Base-by-base conservation (phyloP, 345 rosid species). In the Diplotaxis tenuifolia region DNA sequence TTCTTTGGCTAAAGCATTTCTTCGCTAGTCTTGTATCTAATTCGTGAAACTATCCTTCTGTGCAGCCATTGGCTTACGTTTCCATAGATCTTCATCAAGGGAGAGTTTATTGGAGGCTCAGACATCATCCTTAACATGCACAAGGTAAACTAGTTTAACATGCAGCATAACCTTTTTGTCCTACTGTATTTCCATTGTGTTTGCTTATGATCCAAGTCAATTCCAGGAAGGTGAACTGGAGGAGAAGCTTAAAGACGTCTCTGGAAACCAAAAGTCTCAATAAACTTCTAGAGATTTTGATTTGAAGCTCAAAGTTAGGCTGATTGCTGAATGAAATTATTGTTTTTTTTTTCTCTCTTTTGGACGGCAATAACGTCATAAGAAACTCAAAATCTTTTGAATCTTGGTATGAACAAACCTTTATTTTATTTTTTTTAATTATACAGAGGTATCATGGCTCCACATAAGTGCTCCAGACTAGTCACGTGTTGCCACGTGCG, bases 11-110 rank as follows among this genome's bases (percentile, higher is more conserved):
- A 23, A 12, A 19, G 0, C 1, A 12, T 59, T 38, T 32, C 11
- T 71, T 70, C 22, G 10, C 2, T 14, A n/a, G 32, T 20, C 32
- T 56, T 53, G n/a, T 6, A 18, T 56, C 15, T 49, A 62, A 25
- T 50, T 15, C 9, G 14, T 34, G 55, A 15, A 19, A 36, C 4
- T 62, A n/a, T 29, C 29, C 42, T 42, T 76, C 12, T 68, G 16
- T 81, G 82, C 85, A 94, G 98, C 84, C 74, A 81, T 56, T 94
- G 98, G 97, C 97, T 97, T 4, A 94, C 98, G 32, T 94, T 91
- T 79, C 98, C 98, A 2, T 96, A 91, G 77, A 81, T 94, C 71
- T 91, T n/a, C n/a, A n/a, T n/a, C n/a, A n/a, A n/a, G n/a, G n/a
- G n/a, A n/a, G n/a, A n/a, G n/a, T n/a, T n/a, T n/a, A n/a, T n/a